Evolutionary conservation across 1,284 basidiomycete genomes (phyloP).

Genomic region (Xerocomus nothofagi): DNA sequence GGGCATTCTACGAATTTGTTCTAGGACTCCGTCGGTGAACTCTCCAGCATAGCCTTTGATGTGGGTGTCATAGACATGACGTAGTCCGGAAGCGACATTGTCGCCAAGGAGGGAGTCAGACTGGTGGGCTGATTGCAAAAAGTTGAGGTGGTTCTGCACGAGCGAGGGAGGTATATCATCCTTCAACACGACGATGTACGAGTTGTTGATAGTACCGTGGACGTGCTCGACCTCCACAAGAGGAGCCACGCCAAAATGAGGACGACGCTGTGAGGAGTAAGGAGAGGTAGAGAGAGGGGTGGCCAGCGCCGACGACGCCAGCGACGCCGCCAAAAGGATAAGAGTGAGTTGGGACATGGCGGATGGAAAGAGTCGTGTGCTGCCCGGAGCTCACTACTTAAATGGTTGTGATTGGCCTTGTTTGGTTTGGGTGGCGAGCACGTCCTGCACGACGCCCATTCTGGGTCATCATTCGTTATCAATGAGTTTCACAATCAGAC

Average conservation of each 20-base stretch:
- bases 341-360: slow-evolving; percentile 43
- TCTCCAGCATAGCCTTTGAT: slow-evolving; percentile 84
- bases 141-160: slow-evolving; percentile 73
- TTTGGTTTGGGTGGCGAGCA: slow-evolving; percentile 33
- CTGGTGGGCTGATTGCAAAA: slow-evolving; percentile 59
- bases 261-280: slow-evolving; percentile 42
- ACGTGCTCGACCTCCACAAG: slow-evolving; percentile 55
- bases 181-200: slow-evolving; percentile 90
- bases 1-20: slow-evolving; percentile 81
- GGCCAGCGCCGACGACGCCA: slow-evolving; percentile 42
- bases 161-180: slow-evolving; percentile 57
- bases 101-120: slow-evolving; percentile 48
- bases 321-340: slow-evolving; percentile 43
- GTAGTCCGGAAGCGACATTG: slow-evolving; percentile 53
- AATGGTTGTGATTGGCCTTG: slow-evolving; percentile 26
- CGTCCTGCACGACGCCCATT: background rate
- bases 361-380: slow-evolving; percentile 13
- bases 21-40: slow-evolving; percentile 75
- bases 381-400: slow-evolving; percentile 22
- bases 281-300: slow-evolving; percentile 69
- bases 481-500: background rate
- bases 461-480: background rate
- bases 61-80: slow-evolving; percentile 71
- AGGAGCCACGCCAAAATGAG: slow-evolving; percentile 57
- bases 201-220: slow-evolving; percentile 78